Base-by-base conservation (phyloP, 2,329 filamentous ascomycete genomes). In the Talaromyces sp. region DNA sequence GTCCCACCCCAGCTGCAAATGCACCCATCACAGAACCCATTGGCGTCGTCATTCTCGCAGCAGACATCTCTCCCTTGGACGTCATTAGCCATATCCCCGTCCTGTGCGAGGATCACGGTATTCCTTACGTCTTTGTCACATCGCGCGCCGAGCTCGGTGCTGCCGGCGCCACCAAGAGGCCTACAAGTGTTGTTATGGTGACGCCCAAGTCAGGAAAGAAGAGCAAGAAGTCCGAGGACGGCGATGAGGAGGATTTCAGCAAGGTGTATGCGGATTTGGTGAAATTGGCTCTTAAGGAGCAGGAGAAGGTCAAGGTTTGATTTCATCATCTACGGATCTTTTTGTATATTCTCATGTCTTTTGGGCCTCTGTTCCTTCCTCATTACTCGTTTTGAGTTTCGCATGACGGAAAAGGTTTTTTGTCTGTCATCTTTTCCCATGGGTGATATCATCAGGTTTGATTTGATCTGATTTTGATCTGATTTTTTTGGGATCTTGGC, bases 1-100 rank as follows among this genome's bases (percentile, higher is more conserved):
- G 92, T 15, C 85, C 91, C 65, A 80, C 87, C 71, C 86, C 88
- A 65, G 86, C 87, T n/a, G 85, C 87, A 67, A 85, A 87, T 69
- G 83, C 86, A 75, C 83, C 86, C 61, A 78, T 86, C 67, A 78
- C 85, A 62, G 84, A 88, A 74, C 89, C 91, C 52, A 86, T 88
- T 70, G 86, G 83, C 68, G 86, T 99, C 70, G 92, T 97, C 73
- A 85, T 99, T 78, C 92, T 99, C 71, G 95, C 95, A 41, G 95
- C 92, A 73, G 95, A 99, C 81, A 98, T 99, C 83, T 97, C 92
- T 62, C 95, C 95, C 70, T 94, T 95, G 89, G 95, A 99, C 80
- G 95, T 99, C 78, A 97, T 99, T 82, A 95, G 92, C 67, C 95
- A 99, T 82, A 91, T 99, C 70, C 95, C 95, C 73, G 91, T 99